Percentiles rank a stretch among this genome's conserved stretches.
Conservation (phyloP, 2,329 filamentous ascomycete genomes). For the Trichoderma cornu-damae region DNA sequence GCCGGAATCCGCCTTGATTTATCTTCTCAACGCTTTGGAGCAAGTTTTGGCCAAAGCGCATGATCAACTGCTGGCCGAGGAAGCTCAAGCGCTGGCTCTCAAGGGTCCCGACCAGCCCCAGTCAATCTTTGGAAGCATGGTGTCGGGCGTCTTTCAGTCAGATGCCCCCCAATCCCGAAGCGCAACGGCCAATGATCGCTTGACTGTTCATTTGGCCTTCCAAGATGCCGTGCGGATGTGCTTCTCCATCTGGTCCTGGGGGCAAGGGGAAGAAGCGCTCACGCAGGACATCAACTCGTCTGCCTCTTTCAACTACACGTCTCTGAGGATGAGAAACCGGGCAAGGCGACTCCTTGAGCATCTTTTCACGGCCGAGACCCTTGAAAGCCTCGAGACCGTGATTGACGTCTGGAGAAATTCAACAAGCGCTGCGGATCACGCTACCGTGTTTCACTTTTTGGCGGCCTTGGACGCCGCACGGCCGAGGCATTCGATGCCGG, state of each 20-base stretch:
- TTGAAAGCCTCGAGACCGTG: conserved; percentile 90
- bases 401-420: conserved; percentile 73
- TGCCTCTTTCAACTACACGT: conserved; percentile 87
- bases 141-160: conserved; percentile 80
- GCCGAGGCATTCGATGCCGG: conserved; percentile 86
- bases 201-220: conserved; percentile 93
- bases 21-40: conserved; percentile 88
- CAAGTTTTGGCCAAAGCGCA: conserved; percentile 84
- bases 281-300: conserved; percentile 61
- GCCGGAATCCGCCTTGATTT: conserved; percentile 70
- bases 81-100: conserved; percentile 59
- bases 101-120: conserved; percentile 81
- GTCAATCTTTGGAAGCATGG: conserved; percentile 90
- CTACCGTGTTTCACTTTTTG: conserved; percentile 75
- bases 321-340: conserved; percentile 82
- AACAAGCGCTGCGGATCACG: conserved; percentile 43
- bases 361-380: conserved; percentile 81
- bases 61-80: conserved; percentile 71
- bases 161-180: conserved; percentile 73
- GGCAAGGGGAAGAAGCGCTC: conserved; percentile 55
- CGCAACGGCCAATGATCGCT: conserved; percentile 82
- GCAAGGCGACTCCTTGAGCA: conserved; percentile 86
- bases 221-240: conserved; percentile 92
- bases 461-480: conserved; percentile 87
- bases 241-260: conserved; percentile 95